Evolutionary conservation across 2,329 filamentous ascomycete genomes (phyloP).

Genomic region (Claviceps humidiphila): DNA sequence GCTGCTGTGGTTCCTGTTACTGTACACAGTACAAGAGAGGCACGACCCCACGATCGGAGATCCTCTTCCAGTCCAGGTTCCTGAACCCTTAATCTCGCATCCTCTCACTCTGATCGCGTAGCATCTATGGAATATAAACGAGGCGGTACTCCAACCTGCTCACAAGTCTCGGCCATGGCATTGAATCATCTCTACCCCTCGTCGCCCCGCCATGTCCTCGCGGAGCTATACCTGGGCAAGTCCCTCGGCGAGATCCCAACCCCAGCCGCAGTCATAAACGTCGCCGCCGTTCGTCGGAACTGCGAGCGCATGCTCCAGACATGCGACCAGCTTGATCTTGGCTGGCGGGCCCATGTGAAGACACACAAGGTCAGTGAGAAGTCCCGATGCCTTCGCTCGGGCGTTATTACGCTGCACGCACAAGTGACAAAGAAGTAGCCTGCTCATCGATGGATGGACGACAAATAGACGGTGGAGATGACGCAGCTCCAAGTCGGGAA

Average conservation of each 20-base stretch:
- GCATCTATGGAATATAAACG: neutral
- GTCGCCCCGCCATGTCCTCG: constrained; percentile 12
- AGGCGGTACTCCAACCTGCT: neutral
- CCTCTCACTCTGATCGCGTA: too few species aligned
- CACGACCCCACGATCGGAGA: neutral
- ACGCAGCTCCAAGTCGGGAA: constrained; percentile 57
- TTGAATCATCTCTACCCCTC: constrained; percentile 12
- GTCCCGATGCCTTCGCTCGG: neutral
- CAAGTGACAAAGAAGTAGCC: neutral
- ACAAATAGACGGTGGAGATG: constrained; percentile 47
- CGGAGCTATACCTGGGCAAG: constrained; percentile 36
- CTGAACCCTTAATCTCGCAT: too few species aligned
- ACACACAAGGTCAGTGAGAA: constrained; percentile 54
- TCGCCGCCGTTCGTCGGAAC: constrained; percentile 51
- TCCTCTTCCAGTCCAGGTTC: too few species aligned
- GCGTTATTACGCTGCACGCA: neutral
- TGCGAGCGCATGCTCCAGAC: constrained; percentile 60
- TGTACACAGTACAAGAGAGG: neutral
- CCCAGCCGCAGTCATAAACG: constrained; percentile 56
- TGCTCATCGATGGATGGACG: constrained; percentile 6
- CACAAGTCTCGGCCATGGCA: constrained; percentile 8
- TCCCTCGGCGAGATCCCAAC: constrained; percentile 46
- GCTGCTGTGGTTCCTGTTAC: neutral
- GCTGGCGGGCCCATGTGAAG: constrained; percentile 68
- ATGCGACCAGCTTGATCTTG: constrained; percentile 42